These are phyloP conservation scores for Colletotrichum sp. DNA, from an alignment of 2,329 filamentous ascomycete species.

Conservation along the genomic window DNA sequence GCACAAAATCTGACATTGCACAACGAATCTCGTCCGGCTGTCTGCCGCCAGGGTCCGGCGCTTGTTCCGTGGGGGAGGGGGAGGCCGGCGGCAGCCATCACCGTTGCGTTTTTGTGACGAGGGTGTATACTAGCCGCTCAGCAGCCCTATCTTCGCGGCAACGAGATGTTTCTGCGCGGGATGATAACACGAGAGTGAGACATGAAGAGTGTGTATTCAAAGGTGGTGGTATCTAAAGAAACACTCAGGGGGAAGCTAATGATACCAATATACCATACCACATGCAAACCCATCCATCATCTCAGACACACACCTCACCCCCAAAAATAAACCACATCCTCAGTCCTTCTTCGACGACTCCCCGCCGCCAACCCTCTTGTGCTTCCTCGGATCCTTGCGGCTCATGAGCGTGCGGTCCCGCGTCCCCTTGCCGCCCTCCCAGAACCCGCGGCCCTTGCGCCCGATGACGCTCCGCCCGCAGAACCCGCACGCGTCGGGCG, in stretches of 20 bases:
- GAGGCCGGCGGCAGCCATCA: neutral
- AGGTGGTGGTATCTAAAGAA: neutral
- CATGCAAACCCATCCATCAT: neutral
- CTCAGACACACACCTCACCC: neutral
- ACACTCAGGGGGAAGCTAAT: neutral
- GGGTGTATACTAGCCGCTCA: neutral
- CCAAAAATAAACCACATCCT: neutral
- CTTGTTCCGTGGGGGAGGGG: neutral
- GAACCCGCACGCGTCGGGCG: slow-evolving; percentile 75
- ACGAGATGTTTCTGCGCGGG: neutral
- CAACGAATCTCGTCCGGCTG: slow-evolving; percentile 1
- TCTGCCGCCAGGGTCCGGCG: slow-evolving; percentile 6
- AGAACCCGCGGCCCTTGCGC: slow-evolving; percentile 72
- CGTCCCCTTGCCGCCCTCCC: slow-evolving; percentile 88
- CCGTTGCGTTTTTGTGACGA: neutral
- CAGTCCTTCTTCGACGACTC: slow-evolving; percentile 40
- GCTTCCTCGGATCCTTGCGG: slow-evolving; percentile 77
- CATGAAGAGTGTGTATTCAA: neutral
- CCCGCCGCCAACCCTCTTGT: slow-evolving; percentile 61
- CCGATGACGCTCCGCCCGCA: slow-evolving; percentile 76
- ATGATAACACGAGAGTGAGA: neutral
- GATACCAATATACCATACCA: neutral
- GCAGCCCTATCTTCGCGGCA: neutral
- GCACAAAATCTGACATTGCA: neutral
- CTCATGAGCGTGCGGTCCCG: slow-evolving; percentile 74